Base-by-base conservation (phyloP, 2,329 filamentous ascomycete genomes). In the Tolypocladium paradoxum region DNA sequence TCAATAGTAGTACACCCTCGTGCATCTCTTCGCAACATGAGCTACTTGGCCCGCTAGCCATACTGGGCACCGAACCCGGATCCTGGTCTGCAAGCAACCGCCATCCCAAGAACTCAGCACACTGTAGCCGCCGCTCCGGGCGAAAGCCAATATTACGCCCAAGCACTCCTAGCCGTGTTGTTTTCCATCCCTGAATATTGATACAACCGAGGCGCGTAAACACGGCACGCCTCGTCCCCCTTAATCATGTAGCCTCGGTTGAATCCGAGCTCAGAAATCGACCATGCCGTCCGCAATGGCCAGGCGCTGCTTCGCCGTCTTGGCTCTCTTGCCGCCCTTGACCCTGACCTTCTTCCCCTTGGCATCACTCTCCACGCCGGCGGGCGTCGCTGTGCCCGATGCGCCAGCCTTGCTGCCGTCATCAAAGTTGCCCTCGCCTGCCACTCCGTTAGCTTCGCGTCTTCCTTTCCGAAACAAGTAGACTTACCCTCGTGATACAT, bases 401-500 rank as follows among this genome's bases (percentile, higher is more conserved):
- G 69, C 68, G 49, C 63, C 65, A 5, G 62, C 83, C 51, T 95
- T 93, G 60, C 85, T 87, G 62, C 77, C 79, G 67, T 95, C 90
- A 62, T 97, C 92, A 71, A 99, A 99, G 68, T 96, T 84, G 55
- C 93, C 93, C 77, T 99, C 93, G 63, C 92, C 92, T 97, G 64
- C 51, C 6, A 53, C 38, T 14, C n/a, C 9, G 51, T 56, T 48
- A 56, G 56, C 29, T 18, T 29, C 29, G 3, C 11, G 12, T 12
- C 33, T 7, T 29, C 14, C 16, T 6, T 11, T 31, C 14, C 14
- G 2, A 16, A 18, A 43, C 9, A 7, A 6, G 1, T 20, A 14
- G 50, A 73, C 88, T 84, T 70, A 96, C 93, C 93, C 79, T 99
- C 93, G 68, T 99, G 93, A 73, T 99, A 99, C 88, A 99, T 90